A percentile compares a stretch with the other conserved stretches of the same genome.
phyloP scores from a whole-genome alignment of 768 basidiomycete species.

The Boletus patriciae region DNA sequence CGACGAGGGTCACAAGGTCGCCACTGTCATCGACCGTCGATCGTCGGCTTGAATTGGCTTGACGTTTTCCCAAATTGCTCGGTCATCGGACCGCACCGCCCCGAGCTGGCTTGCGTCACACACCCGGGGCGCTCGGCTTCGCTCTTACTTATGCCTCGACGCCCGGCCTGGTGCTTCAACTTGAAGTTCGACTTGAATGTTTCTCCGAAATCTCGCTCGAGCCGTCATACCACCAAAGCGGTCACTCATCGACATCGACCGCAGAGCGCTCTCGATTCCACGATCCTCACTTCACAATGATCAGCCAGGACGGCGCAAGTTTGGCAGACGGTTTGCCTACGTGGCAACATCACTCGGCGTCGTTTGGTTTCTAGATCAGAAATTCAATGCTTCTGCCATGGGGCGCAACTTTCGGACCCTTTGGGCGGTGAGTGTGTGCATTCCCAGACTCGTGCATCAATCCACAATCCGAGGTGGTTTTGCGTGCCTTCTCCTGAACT shows the following conservation, averaged over 20 bases:
- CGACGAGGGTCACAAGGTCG: not conserved
- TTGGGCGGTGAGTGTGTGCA: conserved; percentile 43
- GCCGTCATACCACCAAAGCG: not conserved
- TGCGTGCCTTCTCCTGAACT: not conserved
- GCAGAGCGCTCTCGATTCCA: conserved; percentile 1
- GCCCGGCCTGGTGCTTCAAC: not conserved
- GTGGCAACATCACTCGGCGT: conserved; percentile 28
- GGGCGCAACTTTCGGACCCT: conserved; percentile 48
- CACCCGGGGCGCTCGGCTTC: not conserved
- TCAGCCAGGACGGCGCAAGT: conserved; percentile 10
- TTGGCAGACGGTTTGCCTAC: conserved; percentile 26
- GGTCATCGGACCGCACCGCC: not conserved
- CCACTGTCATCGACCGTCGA: not conserved
- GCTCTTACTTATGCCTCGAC: not conserved
- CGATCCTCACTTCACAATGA: not conserved
- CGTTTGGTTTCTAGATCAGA: conserved; percentile 41
- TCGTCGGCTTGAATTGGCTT: not conserved
- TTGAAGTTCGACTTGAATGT: conserved; percentile 1
- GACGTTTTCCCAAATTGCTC: not conserved
- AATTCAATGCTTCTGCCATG: conserved; percentile 50
- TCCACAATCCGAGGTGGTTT: not conserved
- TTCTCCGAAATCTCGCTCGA: not conserved
- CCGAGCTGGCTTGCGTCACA: not conserved
- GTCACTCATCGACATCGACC: not conserved
- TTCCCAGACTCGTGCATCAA: not conserved